These are phyloP conservation scores for Cercospora sp. DNA, from an alignment of 2,329 filamentous ascomycete species.

Conservation along the genomic window DNA sequence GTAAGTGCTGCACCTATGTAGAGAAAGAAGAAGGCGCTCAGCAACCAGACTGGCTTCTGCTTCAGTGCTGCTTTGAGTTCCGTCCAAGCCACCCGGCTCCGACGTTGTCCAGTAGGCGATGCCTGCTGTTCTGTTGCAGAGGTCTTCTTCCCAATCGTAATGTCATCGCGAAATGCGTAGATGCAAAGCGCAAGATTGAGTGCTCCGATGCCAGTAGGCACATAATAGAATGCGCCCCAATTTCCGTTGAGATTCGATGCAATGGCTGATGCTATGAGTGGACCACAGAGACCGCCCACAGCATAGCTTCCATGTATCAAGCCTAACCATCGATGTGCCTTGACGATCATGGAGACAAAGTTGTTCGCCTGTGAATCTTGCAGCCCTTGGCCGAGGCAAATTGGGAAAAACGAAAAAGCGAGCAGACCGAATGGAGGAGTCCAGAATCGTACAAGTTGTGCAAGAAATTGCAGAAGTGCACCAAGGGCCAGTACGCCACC, in stretches of 20 bases:
- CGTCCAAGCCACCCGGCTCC: not conserved
- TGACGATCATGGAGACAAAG: not conserved
- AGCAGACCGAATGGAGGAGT: not conserved
- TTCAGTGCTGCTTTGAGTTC: slow-evolving; percentile 5
- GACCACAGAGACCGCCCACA: not conserved
- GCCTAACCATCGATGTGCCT: not conserved
- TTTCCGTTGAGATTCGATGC: not conserved
- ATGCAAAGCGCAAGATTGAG: not conserved
- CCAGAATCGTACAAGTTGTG: not conserved
- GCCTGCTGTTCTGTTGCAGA: not conserved
- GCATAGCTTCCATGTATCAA: not conserved
- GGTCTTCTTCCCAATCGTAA: not conserved
- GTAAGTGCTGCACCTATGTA: slow-evolving; percentile 52
- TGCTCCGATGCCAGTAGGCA: not conserved
- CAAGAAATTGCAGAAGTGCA: not conserved
- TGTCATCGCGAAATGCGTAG: not conserved
- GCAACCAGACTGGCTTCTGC: slow-evolving; percentile 55
- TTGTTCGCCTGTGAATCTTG: not conserved
- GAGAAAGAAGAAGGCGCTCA: slow-evolving; percentile 66
- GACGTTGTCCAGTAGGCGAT: not conserved
- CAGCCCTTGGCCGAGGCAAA: not conserved
- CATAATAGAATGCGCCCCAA: not conserved
- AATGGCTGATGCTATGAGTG: not conserved
- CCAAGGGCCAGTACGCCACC: not conserved
- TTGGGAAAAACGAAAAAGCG: not conserved